These are phyloP conservation scores for Backusella luteola DNA, from an alignment of 192 early-diverging fungal genomes.

Conservation along the genomic window DNA sequence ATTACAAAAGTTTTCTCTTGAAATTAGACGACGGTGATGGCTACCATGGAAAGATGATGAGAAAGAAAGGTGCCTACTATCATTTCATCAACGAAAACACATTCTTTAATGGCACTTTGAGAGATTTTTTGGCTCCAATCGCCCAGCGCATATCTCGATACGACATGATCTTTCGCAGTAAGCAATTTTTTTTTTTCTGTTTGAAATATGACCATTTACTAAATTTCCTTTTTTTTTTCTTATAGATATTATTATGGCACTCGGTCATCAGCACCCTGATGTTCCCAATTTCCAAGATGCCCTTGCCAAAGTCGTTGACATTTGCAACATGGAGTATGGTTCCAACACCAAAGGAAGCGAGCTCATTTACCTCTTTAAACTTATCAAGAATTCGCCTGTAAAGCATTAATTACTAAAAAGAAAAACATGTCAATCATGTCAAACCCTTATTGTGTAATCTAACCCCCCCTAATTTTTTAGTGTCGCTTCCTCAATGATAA, in stretches of 20 bases:
- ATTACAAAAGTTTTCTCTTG: conserved; percentile 7
- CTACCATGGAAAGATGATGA: not conserved
- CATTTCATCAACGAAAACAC: not conserved
- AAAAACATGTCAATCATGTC: conserved; percentile 1
- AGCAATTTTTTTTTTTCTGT: no score
- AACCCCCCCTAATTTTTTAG: not conserved
- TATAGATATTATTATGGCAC: conserved; percentile 11
- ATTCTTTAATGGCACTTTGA: not conserved
- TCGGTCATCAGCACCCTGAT: conserved; percentile 17
- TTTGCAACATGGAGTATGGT: conserved; percentile 25
- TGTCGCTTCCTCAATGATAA: conserved; percentile 17
- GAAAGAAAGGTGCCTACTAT: not conserved
- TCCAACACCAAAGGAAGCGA: conserved; percentile 13
- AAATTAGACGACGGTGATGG: not conserved
- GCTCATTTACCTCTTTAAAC: conserved; percentile 18
- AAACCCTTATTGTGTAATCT: conserved; percentile 4
- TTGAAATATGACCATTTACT: not conserved
- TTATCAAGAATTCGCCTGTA: conserved; percentile 27
- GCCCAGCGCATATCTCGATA: conserved; percentile 25
- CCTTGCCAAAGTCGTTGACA: not conserved
- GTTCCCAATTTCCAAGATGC: conserved; percentile 7
- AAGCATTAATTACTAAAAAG: not conserved
- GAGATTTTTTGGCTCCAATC: conserved; percentile 17
- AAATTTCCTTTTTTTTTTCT: not conserved
- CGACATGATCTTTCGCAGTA: conserved; percentile 16